Conservation (phyloP, 2,329 filamentous ascomycete species). For the Phaeosphaeriaceae sp. region DNA sequence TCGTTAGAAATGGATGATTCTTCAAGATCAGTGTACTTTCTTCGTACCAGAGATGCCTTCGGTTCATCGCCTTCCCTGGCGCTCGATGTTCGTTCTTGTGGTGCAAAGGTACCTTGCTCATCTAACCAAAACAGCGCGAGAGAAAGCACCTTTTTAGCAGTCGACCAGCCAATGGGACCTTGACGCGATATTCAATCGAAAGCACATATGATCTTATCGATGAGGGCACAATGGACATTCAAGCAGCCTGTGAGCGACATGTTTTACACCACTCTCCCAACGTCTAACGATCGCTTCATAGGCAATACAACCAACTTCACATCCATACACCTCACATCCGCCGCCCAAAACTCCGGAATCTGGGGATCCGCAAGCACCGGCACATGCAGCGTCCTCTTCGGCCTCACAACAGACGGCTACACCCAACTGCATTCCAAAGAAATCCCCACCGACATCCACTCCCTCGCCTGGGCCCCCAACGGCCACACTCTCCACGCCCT, state of each 20-base stretch:
- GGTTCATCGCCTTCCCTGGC: constrained; percentile 23
- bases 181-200: constrained; percentile 23
- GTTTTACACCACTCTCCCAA: not conserved
- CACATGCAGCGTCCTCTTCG: constrained; percentile 29
- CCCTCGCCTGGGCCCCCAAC: constrained; percentile 27
- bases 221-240: constrained; percentile 25
- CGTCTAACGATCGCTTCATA: not conserved
- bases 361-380: constrained; percentile 30
- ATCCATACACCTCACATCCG: constrained; percentile 20
- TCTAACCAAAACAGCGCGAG: constrained; percentile 15
- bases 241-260: constrained; percentile 23
- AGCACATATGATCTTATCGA: constrained; percentile 22
- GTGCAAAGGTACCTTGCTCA: not conserved
- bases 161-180: constrained; percentile 21
- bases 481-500: constrained; percentile 29
- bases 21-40: constrained; percentile 10
- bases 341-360: constrained; percentile 17
- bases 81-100: constrained; percentile 21
- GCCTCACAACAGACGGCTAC: constrained; percentile 18
- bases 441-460: constrained; percentile 28
- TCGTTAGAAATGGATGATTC: constrained; percentile 23
- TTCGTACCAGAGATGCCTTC: constrained; percentile 17
- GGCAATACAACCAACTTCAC: constrained; percentile 28
- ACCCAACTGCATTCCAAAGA: constrained; percentile 22
- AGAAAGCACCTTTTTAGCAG: constrained; percentile 26